Conservation (phyloP, 306 rosid species). For the Fragaria iinumae region DNA sequence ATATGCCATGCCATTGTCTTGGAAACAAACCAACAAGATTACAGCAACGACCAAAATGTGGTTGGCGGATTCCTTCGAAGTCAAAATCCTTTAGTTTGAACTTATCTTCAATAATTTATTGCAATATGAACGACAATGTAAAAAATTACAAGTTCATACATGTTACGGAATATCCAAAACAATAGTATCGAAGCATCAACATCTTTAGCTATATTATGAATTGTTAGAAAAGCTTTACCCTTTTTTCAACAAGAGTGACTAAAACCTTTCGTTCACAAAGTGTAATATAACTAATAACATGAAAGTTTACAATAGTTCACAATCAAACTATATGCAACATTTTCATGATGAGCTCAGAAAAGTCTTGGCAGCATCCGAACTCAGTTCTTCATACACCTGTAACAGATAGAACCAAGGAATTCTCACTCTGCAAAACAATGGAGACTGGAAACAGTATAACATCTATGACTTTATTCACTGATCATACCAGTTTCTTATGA, state of each 20-base stretch:
- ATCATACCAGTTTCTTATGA: constrained; percentile 68
- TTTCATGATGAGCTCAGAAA: constrained; percentile 45
- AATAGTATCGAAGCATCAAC: neutral
- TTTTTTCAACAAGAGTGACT: neutral
- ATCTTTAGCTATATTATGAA: neutral
- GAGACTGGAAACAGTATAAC: neutral
- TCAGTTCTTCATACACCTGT: constrained; percentile 71
- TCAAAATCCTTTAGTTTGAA: too few species aligned
- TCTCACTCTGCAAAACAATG: neutral
- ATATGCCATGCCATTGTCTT: too few species aligned
- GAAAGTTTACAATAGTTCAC: constrained; percentile 20
- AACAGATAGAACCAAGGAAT: constrained; percentile 4
- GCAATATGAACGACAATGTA: neutral
- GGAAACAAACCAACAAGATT: too few species aligned
- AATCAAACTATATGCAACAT: constrained; percentile 20
- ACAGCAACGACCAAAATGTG: too few species aligned
- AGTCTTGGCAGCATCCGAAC: constrained; percentile 57
- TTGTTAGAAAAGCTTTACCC: neutral
- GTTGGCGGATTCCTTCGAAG: too few species aligned
- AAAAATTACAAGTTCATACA: neutral
- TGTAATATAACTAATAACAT: neutral
- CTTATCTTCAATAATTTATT: neutral
- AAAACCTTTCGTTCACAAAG: neutral
- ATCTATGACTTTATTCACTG: neutral
- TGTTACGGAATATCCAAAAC: neutral